These are phyloP conservation scores for Ustilaginoidea virens DNA, from an alignment of 2,329 filamentous ascomycete species.

Conservation along the genomic window DNA sequence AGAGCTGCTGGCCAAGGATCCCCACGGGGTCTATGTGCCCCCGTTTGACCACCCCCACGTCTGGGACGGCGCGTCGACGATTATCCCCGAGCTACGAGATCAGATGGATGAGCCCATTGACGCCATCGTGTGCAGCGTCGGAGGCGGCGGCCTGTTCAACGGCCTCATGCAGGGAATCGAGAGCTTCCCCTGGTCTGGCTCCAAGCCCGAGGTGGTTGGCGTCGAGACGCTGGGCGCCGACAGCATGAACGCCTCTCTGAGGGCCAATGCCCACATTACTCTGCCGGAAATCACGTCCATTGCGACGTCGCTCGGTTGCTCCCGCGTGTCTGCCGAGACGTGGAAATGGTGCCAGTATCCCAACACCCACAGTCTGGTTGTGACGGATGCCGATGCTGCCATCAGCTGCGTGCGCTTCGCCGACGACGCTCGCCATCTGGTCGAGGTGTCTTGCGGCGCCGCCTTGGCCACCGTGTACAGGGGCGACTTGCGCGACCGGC, in stretches of 20 bases:
- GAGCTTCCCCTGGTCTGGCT: slow-evolving; percentile 18
- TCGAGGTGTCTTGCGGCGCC: slow-evolving; percentile 77
- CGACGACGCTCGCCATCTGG: slow-evolving; percentile 66
- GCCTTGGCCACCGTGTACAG: slow-evolving; percentile 56
- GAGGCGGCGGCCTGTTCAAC: slow-evolving; percentile 66
- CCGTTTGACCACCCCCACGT: slow-evolving; percentile 55
- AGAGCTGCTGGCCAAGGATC: slow-evolving; percentile 36
- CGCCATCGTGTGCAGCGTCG: slow-evolving; percentile 62
- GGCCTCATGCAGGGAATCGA: slow-evolving; percentile 59
- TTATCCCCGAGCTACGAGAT: slow-evolving; percentile 35
- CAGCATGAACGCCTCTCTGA: slow-evolving; percentile 47
- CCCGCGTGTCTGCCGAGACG: slow-evolving; percentile 50
- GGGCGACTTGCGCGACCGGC: slow-evolving; percentile 41
- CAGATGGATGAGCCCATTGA: slow-evolving; percentile 37
- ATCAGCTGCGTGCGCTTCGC: slow-evolving; percentile 62
- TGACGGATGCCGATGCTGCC: slow-evolving; percentile 52
- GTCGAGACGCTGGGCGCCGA: slow-evolving; percentile 65
- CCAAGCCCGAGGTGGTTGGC: slow-evolving; percentile 43
- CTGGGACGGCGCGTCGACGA: slow-evolving; percentile 48
- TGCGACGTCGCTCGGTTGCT: slow-evolving; percentile 60
- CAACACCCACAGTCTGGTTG: slow-evolving; percentile 20
- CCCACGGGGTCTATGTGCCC: slow-evolving; percentile 45
- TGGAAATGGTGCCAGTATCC: slow-evolving; percentile 45
- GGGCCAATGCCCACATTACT: slow-evolving; percentile 40
- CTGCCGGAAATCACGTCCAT: slow-evolving; percentile 59